These are phyloP conservation scores for Epicoccum sorghinum DNA, from an alignment of 2,329 filamentous ascomycete genomes.

Conservation along the genomic window DNA sequence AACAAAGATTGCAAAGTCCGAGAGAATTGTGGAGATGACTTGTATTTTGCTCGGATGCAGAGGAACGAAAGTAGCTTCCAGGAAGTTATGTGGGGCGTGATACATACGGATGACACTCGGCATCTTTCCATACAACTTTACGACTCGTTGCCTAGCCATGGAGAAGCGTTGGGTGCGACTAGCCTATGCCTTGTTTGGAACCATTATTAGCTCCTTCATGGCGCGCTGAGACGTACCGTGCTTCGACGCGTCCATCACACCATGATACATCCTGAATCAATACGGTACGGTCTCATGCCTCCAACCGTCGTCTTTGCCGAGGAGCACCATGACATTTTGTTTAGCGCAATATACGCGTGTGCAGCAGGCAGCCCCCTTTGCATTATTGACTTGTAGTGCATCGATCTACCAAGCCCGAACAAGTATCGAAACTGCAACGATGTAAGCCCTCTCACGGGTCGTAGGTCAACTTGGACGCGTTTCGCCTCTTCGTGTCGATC, in stretches of 20 bases:
- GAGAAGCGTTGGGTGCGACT: conserved; percentile 28
- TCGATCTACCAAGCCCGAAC: conserved; percentile 17
- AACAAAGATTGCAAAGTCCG: conserved; percentile 21
- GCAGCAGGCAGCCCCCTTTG: conserved; percentile 21
- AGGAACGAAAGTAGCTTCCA: conserved; percentile 23
- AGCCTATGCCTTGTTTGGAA: conserved; percentile 36
- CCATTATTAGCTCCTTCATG: conserved; percentile 39
- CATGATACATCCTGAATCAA: conserved; percentile 32
- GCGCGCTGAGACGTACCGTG: conserved; percentile 45
- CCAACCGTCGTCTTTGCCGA: conserved; percentile 31
- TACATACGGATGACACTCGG: conserved; percentile 40
- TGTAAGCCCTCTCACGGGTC: conserved; percentile 20
- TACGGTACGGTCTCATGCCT: conserved; percentile 33
- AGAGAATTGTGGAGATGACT: conserved; percentile 35
- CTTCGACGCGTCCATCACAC: conserved; percentile 39
- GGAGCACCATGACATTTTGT: conserved; percentile 23
- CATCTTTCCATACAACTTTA: conserved; percentile 24
- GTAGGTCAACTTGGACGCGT: conserved; percentile 8
- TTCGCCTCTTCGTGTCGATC: conserved; percentile 15
- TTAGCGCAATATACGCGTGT: conserved; percentile 31
- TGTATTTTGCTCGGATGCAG: conserved; percentile 29
- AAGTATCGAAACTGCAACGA: conserved; percentile 20
- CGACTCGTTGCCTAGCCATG: conserved; percentile 20
- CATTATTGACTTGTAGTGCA: conserved; percentile 16
- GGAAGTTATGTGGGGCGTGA: conserved; percentile 30